Percentiles rank a stretch among this genome's conserved stretches.
Conservation (phyloP, 495 filamentous ascomycete species). For the Aspergillus biplanus region DNA sequence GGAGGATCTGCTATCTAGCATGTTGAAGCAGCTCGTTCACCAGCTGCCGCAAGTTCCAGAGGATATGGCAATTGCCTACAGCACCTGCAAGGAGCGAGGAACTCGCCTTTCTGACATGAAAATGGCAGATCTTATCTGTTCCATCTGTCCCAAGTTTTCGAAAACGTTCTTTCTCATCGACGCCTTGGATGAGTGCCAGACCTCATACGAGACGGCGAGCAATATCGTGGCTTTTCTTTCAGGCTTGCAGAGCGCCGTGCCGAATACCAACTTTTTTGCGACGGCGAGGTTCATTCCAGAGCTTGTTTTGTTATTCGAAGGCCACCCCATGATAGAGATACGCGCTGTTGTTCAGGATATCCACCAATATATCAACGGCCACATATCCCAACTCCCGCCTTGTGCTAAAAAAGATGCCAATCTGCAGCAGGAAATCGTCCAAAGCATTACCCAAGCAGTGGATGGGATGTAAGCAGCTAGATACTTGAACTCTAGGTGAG, state of each 20-base stretch:
- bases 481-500: background rate
- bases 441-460: background rate
- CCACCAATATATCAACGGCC: background rate
- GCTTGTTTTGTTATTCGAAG: background rate
- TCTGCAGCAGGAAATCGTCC: background rate
- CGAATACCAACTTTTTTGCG: background rate
- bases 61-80: background rate
- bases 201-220: background rate
- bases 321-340: background rate
- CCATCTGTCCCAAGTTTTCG: background rate
- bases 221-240: background rate
- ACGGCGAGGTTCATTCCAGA: background rate
- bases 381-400: background rate
- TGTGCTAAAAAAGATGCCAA: background rate
- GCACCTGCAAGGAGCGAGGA: background rate
- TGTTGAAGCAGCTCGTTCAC: constrained; percentile 15
- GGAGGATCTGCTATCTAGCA: constrained; percentile 13
- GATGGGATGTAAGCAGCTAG: background rate
- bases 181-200: background rate
- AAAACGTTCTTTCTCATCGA: background rate
- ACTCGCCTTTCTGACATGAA: background rate
- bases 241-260: background rate
- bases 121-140: background rate
- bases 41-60: background rate
- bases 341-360: background rate